phyloP scores from a whole-genome alignment of 495 filamentous ascomycete genomes.

The Parathielavia hyrcaniae region DNA sequence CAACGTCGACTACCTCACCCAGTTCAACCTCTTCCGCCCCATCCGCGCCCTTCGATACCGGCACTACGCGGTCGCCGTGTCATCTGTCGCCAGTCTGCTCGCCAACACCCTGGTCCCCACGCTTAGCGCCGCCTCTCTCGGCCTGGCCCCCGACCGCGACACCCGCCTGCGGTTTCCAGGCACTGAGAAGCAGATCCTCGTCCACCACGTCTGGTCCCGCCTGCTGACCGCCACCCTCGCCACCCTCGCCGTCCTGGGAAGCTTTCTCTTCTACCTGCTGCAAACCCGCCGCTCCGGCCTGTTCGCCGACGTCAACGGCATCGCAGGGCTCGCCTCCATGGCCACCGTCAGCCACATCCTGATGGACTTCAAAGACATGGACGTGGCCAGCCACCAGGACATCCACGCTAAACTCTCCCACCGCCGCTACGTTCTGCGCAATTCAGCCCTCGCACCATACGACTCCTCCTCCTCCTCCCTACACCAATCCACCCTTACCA shows the following conservation, averaged over 20 bases:
- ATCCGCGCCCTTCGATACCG: conserved; percentile 51
- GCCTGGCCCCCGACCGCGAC: conserved; percentile 44
- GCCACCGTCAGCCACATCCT: conserved; percentile 64
- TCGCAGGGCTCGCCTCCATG: conserved; percentile 69
- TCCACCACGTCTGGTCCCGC: conserved; percentile 55
- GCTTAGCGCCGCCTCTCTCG: conserved; percentile 52
- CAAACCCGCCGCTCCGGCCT: conserved; percentile 57
- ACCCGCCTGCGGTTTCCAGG: conserved; percentile 28
- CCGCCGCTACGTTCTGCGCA: conserved; percentile 61
- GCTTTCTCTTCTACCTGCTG: conserved; percentile 52
- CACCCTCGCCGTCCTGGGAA: conserved; percentile 51
- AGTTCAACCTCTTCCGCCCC: conserved; percentile 57
- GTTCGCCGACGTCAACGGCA: conserved; percentile 61
- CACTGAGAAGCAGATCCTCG: conserved; percentile 45
- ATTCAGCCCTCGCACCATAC: conserved; percentile 55
- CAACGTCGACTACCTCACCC: conserved; percentile 66
- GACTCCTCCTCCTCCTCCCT: conserved; percentile 20
- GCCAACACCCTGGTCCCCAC: conserved; percentile 59
- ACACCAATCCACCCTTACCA: conserved; percentile 6
- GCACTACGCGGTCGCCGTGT: conserved; percentile 61
- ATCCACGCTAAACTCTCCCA: conserved; percentile 60
- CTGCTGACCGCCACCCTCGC: conserved; percentile 47
- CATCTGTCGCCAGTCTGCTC: conserved; percentile 54
- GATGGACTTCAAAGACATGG: conserved; percentile 66
- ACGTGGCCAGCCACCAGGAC: conserved; percentile 54